Conservation (phyloP, 2,329 filamentous ascomycete species). For the Diaporthe australafricana region DNA sequence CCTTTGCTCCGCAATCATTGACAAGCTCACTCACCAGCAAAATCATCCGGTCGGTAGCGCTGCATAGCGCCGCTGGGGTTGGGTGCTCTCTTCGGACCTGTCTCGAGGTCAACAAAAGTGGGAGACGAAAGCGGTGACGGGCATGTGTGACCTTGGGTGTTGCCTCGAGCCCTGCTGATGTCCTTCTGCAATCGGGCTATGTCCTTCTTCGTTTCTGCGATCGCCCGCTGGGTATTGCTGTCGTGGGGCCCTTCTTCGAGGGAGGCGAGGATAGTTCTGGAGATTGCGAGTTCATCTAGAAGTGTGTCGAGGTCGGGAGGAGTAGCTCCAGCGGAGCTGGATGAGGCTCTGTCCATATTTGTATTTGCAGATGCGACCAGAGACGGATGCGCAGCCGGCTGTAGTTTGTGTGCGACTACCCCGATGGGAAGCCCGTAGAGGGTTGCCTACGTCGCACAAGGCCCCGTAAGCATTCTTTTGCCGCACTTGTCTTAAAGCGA, state of each 20-base stretch:
- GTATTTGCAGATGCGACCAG: constrained; percentile 1
- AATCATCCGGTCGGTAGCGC: constrained; percentile 6
- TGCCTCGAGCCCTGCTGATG: constrained; percentile 39
- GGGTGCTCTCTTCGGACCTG: constrained; percentile 13
- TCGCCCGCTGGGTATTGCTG: constrained; percentile 39
- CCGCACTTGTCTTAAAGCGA: constrained; percentile 26
- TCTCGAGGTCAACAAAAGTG: neutral
- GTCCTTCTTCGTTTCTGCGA: constrained; percentile 43
- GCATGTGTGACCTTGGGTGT: constrained; percentile 17
- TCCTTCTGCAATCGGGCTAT: constrained; percentile 46
- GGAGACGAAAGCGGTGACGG: neutral
- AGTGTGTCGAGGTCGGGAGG: constrained; percentile 38
- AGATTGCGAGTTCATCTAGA: constrained; percentile 55
- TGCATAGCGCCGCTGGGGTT: constrained; percentile 24
- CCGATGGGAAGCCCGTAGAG: neutral
- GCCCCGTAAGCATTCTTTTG: constrained; percentile 10
- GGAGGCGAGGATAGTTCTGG: constrained; percentile 56
- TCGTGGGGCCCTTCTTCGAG: constrained; percentile 48
- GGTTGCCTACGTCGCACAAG: constrained; percentile 20
- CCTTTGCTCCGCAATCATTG: neutral
- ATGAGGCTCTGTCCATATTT: constrained; percentile 30
- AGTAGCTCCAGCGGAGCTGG: constrained; percentile 17
- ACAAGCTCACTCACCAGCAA: neutral
- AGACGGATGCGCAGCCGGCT: constrained; percentile 19
- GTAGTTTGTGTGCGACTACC: constrained; percentile 11